phyloP scores from a whole-genome alignment of 139 green algal genomes.

The Gonium pectorale region DNA sequence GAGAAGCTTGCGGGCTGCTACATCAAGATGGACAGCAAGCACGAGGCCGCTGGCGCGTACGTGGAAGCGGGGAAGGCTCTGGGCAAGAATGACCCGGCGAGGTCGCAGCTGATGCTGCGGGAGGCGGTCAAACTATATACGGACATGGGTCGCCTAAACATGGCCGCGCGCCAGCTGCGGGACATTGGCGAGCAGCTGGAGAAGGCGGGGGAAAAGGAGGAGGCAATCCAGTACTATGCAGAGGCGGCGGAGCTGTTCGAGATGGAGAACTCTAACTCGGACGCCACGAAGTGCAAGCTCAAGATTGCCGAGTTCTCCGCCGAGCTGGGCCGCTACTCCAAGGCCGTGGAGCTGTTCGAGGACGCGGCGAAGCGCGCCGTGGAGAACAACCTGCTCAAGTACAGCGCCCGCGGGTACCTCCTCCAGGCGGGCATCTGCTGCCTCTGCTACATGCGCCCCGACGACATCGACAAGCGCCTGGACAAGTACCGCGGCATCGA shows the following conservation, averaged over 20 bases:
- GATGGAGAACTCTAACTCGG: conserved; percentile 80
- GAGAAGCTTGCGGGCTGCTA: conserved; percentile 84
- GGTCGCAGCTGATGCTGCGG: conserved; percentile 60
- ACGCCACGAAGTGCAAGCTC: conserved; percentile 85
- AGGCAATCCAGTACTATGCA: conserved; percentile 82
- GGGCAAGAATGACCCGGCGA: conserved; percentile 71
- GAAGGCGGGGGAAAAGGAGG: conserved; percentile 82
- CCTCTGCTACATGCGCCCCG: conserved; percentile 67
- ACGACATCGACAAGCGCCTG: conserved; percentile 65
- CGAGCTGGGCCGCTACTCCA: conserved; percentile 71
- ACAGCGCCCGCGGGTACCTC: conserved; percentile 91
- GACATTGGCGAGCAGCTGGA: conserved; percentile 91
- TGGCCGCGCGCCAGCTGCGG: conserved; percentile 90
- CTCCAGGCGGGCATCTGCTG: conserved; percentile 94
- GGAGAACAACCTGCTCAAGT: conserved; percentile 98
- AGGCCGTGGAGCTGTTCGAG: conserved; percentile 61
- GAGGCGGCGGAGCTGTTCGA: conserved; percentile 92
- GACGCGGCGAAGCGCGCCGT: conserved; percentile 58
- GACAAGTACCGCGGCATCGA: conserved; percentile 89
- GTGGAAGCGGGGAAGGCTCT: conserved; percentile 91
- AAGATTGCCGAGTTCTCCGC: conserved; percentile 83
- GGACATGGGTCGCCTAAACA: conserved; percentile 94
- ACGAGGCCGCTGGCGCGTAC: conserved; percentile 87
- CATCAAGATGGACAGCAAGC: conserved; percentile 89
- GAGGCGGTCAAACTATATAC: conserved; percentile 90